Evolutionary conservation across 169 alveolate genomes (phyloP).

Genomic region (Plasmodium gonderi): DNA sequence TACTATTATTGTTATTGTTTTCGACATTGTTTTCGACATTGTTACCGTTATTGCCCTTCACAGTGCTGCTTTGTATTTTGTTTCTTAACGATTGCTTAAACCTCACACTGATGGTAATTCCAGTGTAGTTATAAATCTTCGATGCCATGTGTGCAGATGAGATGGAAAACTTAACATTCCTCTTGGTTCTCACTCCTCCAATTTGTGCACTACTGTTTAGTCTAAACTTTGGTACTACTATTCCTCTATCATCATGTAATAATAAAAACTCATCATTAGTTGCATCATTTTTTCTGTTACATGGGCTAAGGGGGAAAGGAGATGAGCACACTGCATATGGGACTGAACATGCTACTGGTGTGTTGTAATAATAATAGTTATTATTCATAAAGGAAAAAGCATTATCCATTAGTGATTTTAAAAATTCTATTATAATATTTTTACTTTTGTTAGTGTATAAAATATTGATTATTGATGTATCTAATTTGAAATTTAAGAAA

Average conservation of each 20-base stretch:
- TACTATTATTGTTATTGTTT: slow-evolving; percentile 37
- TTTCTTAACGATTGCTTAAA: slow-evolving; percentile 52
- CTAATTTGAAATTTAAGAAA: slow-evolving; percentile 25
- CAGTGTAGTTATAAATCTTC: slow-evolving; percentile 43
- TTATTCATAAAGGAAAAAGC: not conserved
- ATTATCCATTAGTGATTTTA: not conserved
- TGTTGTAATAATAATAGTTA: not conserved
- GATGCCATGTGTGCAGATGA: not conserved
- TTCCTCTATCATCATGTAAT: not conserved
- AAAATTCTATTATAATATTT: slow-evolving; percentile 13
- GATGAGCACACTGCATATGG: not conserved
- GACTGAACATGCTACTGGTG: not conserved
- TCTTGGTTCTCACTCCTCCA: not conserved
- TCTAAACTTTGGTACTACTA: not conserved
- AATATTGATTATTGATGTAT: slow-evolving; percentile 45
- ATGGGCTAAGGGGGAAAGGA: no score
- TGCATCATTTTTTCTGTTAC: no score
- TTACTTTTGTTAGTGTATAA: slow-evolving; percentile 40
- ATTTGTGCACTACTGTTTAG: not conserved
- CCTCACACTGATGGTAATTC: slow-evolving; percentile 20
- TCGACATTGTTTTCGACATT: not conserved
- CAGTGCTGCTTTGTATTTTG: not conserved
- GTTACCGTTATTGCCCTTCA: not conserved
- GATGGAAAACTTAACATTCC: not conserved
- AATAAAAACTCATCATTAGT: no score